Base-by-base conservation (phyloP, 306 rosid genomes). In the Cicer judaicum region DNA sequence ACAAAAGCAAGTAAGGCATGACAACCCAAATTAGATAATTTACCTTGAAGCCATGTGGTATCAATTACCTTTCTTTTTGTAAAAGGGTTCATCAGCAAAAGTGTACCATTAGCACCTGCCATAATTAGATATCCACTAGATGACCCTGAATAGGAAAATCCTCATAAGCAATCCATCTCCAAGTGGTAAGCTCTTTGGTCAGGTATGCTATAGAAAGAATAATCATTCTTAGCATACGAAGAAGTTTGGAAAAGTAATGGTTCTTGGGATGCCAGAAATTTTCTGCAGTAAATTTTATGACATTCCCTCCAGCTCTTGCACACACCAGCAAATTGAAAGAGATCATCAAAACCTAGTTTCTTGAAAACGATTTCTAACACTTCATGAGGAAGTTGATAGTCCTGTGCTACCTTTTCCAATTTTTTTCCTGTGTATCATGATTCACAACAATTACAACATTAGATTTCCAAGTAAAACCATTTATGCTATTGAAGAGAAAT, bases 11-110 rank as follows among this genome's bases (percentile, higher is more conserved):
- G 50, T 4, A 63, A 14, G 49, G 36, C 46, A 15, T 1, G 40
- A 15, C 43, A 50, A 5, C n/a, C 1, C 2, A 8, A 3, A 19
- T 7, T 21, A 16, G 12, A 2, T 8, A 64, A 64, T 0, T 15
- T 41, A 64, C 46, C 0, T 3, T 4, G 10, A 47, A 1, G 2
- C 6, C 2, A 1, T 18, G 52, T 1, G 0, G 8, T 52, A n/a
- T 34, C 1, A 11, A 80, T 68, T 40, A 9, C 6, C 39, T 16
- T 41, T n/a, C 55, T 60, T 36, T 12, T 68, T 60, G 42, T 63
- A 11, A 80, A 80, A 10, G 80, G 72, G 49, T 80, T 74, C 12
- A 80, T 4, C 1, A 80, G 66, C 34, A 57, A 1, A 41, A 80
- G 1, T 8, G 5, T 10, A 4, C 4, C 0, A 6, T 13, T 5